phyloP scores from a whole-genome alignment of 139 green algal genomes.

The Haematococcus lacustris region DNA sequence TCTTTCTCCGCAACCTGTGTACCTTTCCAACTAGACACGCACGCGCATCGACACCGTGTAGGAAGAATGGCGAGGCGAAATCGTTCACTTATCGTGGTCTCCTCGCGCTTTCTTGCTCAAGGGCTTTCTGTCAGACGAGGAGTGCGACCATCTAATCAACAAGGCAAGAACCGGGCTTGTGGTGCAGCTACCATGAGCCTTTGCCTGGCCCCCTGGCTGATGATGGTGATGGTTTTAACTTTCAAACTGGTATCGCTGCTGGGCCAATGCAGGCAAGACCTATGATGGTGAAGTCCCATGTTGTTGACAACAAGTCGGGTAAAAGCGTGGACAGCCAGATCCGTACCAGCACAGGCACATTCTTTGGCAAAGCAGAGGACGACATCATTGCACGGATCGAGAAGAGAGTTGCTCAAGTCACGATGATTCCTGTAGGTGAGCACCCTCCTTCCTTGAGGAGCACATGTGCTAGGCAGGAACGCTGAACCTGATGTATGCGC shows the following conservation, averaged over 20 bases:
- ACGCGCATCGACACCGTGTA: too few relatives aligned
- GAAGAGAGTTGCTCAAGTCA: conserved; percentile 51
- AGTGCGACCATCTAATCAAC: conserved; percentile 55
- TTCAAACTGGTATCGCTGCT: too few relatives aligned
- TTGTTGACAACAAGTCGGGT: conserved; percentile 55
- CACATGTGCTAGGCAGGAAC: too few relatives aligned
- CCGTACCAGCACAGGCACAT: conserved; percentile 49
- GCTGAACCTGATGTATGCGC: too few relatives aligned
- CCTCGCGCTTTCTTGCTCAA: conserved; percentile 50
- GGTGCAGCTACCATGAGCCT: too few relatives aligned
- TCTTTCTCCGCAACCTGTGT: too few relatives aligned
- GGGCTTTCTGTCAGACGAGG: conserved; percentile 45
- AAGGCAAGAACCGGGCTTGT: too few relatives aligned
- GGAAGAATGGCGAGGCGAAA: conserved; percentile 58
- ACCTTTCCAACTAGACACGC: too few relatives aligned
- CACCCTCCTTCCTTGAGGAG: too few relatives aligned
- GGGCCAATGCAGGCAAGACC: too few relatives aligned
- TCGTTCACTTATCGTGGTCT: conserved; percentile 52
- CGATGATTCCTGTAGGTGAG: conserved; percentile 53
- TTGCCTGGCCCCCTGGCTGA: too few relatives aligned
- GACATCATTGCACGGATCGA: conserved; percentile 48
- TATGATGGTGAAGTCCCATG: conserved; percentile 49
- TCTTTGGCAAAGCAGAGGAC: conserved; percentile 37
- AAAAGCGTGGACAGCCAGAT: conserved; percentile 42
- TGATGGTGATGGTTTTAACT: too few relatives aligned